Evolutionary conservation across 129 eudicot genomes (phyloP).

Genomic region (Heracleum sosnowskyi): DNA sequence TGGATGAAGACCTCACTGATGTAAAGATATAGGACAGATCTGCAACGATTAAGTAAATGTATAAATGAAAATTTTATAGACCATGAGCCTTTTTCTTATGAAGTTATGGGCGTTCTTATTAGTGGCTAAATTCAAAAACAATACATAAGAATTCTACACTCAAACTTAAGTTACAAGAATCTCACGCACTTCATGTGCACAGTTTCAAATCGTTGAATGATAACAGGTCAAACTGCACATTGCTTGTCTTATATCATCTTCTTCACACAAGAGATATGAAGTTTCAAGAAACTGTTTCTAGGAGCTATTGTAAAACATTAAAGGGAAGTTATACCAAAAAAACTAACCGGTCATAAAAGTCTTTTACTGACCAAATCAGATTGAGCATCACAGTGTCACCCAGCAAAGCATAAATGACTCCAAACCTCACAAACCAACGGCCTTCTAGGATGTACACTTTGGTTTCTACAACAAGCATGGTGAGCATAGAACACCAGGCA

Average conservation of each 20-base stretch:
- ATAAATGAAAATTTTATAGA: not conserved
- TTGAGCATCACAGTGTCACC: conserved; percentile 40
- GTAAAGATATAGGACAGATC: conserved; percentile 48
- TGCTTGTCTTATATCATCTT: not conserved
- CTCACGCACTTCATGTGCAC: not conserved
- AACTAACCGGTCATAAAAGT: conserved; percentile 30
- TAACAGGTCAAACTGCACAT: not conserved
- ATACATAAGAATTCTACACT: not conserved
- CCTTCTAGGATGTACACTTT: conserved; percentile 37
- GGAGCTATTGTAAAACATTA: not conserved
- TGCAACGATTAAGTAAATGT: conserved; percentile 23
- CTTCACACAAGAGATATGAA: not conserved
- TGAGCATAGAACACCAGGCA: conserved; percentile 45
- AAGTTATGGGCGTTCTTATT: not conserved
- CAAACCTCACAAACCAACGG: conserved; percentile 56
- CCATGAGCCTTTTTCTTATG: not conserved
- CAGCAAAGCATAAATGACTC: conserved; percentile 40
- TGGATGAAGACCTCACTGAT: conserved; percentile 52
- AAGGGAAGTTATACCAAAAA: not conserved
- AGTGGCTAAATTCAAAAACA: not conserved
- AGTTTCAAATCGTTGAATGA: not conserved
- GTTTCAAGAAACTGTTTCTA: not conserved
- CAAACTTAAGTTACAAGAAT: not conserved
- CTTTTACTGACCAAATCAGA: conserved; percentile 30
- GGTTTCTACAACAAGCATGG: conserved; percentile 44